Evolutionary conservation across 108 stramenopile genomes (phyloP).

Genomic region (Conticribra weissflogii): DNA sequence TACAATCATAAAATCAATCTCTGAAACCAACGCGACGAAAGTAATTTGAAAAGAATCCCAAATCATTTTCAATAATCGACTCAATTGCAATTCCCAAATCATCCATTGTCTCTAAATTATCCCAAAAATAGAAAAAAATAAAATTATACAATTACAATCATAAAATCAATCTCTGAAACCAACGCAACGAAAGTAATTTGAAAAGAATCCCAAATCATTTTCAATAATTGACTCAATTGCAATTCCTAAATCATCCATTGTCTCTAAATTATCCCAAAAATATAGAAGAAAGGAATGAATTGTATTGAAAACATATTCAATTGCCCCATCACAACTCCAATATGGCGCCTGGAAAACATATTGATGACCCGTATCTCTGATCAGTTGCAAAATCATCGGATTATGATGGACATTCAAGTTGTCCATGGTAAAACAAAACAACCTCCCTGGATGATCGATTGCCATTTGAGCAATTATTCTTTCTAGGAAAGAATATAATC

Average conservation of each 20-base stretch:
- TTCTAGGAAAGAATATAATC: too few species aligned
- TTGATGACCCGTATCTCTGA: neutral
- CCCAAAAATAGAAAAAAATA: neutral
- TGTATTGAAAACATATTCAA: conserved; percentile 29
- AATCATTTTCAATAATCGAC: neutral
- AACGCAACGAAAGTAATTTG: neutral
- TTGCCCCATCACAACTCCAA: conserved; percentile 19
- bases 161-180: neutral
- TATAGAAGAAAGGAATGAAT: neutral
- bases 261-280: neutral
- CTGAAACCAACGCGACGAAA: neutral
- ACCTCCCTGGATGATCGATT: conserved; percentile 4
- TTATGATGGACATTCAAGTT: conserved; percentile 15
- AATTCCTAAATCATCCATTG: neutral
- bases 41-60: neutral
- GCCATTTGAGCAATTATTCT: too few species aligned
- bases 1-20: neutral
- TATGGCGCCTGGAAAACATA: conserved; percentile 10
- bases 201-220: neutral
- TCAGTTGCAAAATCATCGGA: neutral
- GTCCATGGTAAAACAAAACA: conserved; percentile 19
- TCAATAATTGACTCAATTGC: neutral
- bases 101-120: neutral
- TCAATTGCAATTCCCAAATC: neutral
- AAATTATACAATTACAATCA: neutral